A percentile compares a stretch with the other conserved stretches of the same genome.
phyloP scores from a whole-genome alignment of 2,329 filamentous ascomycete species.

The Chrysosporium keratinophilum region DNA sequence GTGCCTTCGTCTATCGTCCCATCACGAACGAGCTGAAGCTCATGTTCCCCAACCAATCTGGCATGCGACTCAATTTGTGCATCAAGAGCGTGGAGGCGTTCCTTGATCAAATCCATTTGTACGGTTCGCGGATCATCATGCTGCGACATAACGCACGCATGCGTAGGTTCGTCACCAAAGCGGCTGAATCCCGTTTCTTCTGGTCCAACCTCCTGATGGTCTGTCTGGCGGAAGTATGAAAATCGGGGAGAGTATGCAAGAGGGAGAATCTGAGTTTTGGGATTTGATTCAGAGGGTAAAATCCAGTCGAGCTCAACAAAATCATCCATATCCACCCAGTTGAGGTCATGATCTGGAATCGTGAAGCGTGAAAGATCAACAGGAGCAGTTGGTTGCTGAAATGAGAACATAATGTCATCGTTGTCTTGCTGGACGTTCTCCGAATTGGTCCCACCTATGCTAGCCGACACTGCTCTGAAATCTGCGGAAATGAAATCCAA shows the following conservation, averaged over 20 bases:
- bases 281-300: conserved; percentile 75
- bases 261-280: conserved; percentile 87
- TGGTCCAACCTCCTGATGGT: conserved; percentile 65
- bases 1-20: conserved; percentile 40
- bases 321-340: conserved; percentile 99
- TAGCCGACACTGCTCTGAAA: conserved; percentile 84
- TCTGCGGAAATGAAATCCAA: conserved; percentile 86
- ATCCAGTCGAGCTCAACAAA: conserved; percentile 98
- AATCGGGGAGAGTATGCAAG: conserved; percentile 87
- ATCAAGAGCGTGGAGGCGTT: conserved; percentile 66
- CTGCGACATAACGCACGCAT: conserved; percentile 88
- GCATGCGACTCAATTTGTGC: conserved; percentile 68
- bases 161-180: conserved; percentile 87
- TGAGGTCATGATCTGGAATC: conserved; percentile 89
- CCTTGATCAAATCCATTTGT: conserved; percentile 73
- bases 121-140: conserved; percentile 81
- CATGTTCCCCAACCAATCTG: conserved; percentile 61
- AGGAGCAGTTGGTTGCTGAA: conserved; percentile 43
- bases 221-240: conserved; percentile 94
- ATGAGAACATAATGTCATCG: conserved; percentile 51
- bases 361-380: conserved; percentile 74
- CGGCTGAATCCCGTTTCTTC: conserved; percentile 74
- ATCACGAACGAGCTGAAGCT: conserved; percentile 51
- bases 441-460: conserved; percentile 66
- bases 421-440: conserved; percentile 61